Conservation (phyloP, 2,329 filamentous ascomycete genomes). For the Aspergillus ochraceus region DNA sequence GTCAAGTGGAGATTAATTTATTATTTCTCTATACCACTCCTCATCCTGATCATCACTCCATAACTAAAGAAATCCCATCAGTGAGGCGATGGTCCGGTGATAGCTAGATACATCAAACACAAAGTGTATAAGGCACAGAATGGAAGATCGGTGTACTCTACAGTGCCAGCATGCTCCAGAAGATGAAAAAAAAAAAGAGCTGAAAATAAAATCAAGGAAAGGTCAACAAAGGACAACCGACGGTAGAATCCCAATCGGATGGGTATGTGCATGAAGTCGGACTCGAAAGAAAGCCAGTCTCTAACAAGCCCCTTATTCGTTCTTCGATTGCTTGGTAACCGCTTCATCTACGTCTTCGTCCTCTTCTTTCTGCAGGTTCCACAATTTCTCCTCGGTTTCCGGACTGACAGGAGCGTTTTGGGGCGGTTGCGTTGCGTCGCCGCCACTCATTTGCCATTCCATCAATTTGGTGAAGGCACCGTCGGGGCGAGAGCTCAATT, state of each 20-base stretch:
- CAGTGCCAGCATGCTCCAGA: conserved; percentile 3
- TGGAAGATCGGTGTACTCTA: conserved; percentile 4
- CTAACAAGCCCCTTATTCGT: background rate
- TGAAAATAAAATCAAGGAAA: conserved; percentile 1
- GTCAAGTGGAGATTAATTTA: conserved; percentile 12
- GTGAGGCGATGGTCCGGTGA: background rate
- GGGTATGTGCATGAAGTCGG: background rate
- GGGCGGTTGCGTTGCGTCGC: conserved; percentile 52
- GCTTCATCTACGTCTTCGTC: conserved; percentile 8
- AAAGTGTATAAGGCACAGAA: conserved; percentile 5
- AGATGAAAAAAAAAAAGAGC: conserved; percentile 2
- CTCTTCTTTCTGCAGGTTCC: conserved; percentile 45
- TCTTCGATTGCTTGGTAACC: background rate
- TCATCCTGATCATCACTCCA: conserved; percentile 12
- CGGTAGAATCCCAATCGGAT: background rate
- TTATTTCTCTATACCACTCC: conserved; percentile 14
- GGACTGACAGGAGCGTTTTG: conserved; percentile 28
- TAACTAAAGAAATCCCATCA: background rate
- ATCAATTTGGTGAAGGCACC: conserved; percentile 94
- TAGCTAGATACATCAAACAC: conserved; percentile 15
- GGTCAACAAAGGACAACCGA: background rate
- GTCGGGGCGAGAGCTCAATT: conserved; percentile 69
- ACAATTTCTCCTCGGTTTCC: conserved; percentile 52
- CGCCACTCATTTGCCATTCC: conserved; percentile 97
- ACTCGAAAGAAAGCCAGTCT: background rate